These are phyloP conservation scores for Peronospora destructor DNA, from an alignment of 352 stramenopile species.

Conservation along the genomic window DNA sequence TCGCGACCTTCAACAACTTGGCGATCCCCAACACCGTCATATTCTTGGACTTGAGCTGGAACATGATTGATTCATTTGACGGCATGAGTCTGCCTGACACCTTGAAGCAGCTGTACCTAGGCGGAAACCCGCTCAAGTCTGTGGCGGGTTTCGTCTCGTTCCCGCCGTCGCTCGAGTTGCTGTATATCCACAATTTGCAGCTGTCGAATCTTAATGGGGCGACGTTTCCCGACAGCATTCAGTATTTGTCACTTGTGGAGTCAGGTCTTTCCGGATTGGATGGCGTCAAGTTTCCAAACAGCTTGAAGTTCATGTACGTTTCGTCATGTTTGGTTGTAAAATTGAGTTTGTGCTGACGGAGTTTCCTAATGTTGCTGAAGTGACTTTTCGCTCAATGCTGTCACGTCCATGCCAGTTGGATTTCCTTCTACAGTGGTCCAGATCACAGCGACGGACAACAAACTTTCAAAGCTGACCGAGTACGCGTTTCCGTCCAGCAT, in stretches of 20 bases:
- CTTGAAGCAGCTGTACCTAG: conserved; percentile 51
- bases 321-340: not conserved
- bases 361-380: conserved; percentile 16
- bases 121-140: conserved; percentile 62
- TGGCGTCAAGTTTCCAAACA: conserved; percentile 35
- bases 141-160: conserved; percentile 42
- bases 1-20: conserved; percentile 42
- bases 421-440: conserved; percentile 31
- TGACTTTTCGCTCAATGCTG: conserved; percentile 42
- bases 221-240: conserved; percentile 38
- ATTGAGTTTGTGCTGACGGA: conserved; percentile 1
- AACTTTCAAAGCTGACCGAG: conserved; percentile 41
- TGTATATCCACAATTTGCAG: conserved; percentile 65
- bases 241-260: conserved; percentile 41
- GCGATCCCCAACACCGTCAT: conserved; percentile 33
- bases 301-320: conserved; percentile 49
- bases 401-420: conserved; percentile 27
- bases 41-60: conserved; percentile 62
- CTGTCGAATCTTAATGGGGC: conserved; percentile 38
- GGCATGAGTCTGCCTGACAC: conserved; percentile 43
- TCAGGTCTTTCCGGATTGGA: conserved; percentile 37
- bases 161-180: conserved; percentile 40
- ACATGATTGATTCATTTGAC: conserved; percentile 49
- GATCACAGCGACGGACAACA: conserved; percentile 39
- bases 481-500: conserved; percentile 45